Evolutionary conservation across 83 land plant genomes (phyloP), one percentile per base, ranked within the genome.

Genomic region (Picea engelmannii): DNA sequence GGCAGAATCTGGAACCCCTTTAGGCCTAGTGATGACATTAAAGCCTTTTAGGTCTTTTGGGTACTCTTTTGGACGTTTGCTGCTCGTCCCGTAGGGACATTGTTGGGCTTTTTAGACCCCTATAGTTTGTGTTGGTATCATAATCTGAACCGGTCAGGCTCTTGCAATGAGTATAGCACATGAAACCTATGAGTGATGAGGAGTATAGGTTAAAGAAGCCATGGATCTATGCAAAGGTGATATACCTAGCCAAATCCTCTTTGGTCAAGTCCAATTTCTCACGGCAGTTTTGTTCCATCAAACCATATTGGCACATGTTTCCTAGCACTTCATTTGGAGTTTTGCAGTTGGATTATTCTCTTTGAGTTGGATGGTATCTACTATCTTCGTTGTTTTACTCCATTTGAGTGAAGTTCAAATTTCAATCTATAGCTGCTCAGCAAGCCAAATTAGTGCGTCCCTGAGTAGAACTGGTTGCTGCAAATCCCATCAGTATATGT

Each of bases 341-440:
- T 73, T 73, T 47, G 25, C 76, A 31, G 76, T 42, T 73, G 76
- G 76, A 73, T 73, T 73, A 73, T 73, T 73, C 76, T 47, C 76
- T 52, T 47, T 47, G 15, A 12, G 11, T 52, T 52, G 58, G 58
- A 52, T 52, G 58, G 58, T 52, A 52, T 52, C 58, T 47, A 4
- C 47, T 47, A 44, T 73, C 47, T 52, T 73, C 15, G 21, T 73
- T 47, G 35, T 31, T 20, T 10, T 52, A 52, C 35, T 52, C 58
- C 58, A 73, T n/a, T 23, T 73, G 24, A 18, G 76, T n/a, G 58
- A 42, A 35, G 47, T 73, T 73, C 76, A 73, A 44, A 73, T 20
- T 47, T 9, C 3, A 23, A 1, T 73, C 76, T 52, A 9, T 44
- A 38, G 55, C 13, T 73, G 76, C 52, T 71, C 52, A 17, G 12